Conservation (phyloP, 768 basidiomycete species). For the Psilocybe tampanensis region DNA sequence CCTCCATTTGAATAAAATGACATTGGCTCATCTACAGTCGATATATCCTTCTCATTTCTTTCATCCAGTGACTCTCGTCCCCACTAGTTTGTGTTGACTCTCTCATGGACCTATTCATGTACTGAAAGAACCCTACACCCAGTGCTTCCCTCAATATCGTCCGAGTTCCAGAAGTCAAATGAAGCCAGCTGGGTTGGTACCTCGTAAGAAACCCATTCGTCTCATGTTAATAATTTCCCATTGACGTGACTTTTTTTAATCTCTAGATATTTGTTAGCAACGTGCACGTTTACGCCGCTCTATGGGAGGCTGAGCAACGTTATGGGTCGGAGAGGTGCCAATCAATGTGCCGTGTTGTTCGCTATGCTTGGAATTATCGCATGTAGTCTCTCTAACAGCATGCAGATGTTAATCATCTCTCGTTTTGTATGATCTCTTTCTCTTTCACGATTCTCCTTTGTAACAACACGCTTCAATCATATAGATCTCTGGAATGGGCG, state of each 20-base stretch:
- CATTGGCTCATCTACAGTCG: neutral
- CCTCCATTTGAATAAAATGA: neutral
- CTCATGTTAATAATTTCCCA: neutral
- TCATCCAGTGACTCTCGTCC: constrained; percentile 65
- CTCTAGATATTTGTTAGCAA: constrained; percentile 71
- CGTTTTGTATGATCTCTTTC: constrained; percentile 56
- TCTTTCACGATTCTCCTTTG: too few relatives aligned
- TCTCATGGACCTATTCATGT: constrained; percentile 1
- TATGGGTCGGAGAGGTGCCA: constrained; percentile 70
- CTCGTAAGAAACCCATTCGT: constrained; percentile 44
- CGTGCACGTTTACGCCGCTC: constrained; percentile 80
- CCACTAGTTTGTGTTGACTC: constrained; percentile 54
- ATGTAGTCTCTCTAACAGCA: constrained; percentile 69
- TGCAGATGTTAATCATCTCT: constrained; percentile 71
- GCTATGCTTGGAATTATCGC: constrained; percentile 62
- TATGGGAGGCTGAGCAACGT: constrained; percentile 83
- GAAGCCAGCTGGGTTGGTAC: constrained; percentile 87
- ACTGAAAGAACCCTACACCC: neutral
- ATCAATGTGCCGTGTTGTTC: constrained; percentile 63
- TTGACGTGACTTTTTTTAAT: too few relatives aligned
- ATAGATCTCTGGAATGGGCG: constrained; percentile 77
- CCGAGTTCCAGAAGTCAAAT: constrained; percentile 73
- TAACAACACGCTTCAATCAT: too few relatives aligned
- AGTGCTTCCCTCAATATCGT: constrained; percentile 80
- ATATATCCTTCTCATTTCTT: neutral